Percentiles rank a stretch among this genome's conserved stretches.
Conservation (phyloP, 192 early-diverging fungal genomes). For the Rhizoclosmatium globosum region DNA sequence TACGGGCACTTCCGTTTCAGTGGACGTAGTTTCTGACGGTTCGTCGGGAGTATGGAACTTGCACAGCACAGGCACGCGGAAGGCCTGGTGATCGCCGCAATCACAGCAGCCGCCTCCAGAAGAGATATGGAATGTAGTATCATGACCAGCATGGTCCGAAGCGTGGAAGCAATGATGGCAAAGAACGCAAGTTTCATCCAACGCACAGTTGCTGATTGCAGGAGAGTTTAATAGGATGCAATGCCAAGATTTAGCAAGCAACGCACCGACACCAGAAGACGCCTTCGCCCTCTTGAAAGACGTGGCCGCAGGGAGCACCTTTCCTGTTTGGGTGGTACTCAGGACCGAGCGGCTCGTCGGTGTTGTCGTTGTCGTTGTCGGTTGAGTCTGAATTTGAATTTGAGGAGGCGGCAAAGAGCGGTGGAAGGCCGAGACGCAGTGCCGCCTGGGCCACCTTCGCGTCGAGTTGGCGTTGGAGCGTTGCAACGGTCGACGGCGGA, state of each 20-base stretch:
- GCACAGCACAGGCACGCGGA: constrained; percentile 87
- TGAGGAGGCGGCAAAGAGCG: constrained; percentile 1
- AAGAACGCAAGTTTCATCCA: constrained; percentile 97
- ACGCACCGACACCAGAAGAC: constrained; percentile 88
- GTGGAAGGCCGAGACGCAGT: background rate
- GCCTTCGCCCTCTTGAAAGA: constrained; percentile 91
- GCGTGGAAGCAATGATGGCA: constrained; percentile 94
- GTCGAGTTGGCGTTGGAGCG: background rate
- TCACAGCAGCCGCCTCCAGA: constrained; percentile 96
- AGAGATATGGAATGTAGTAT: constrained; percentile 88
- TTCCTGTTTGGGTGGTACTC: constrained; percentile 55
- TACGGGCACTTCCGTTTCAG: background rate
- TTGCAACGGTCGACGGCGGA: background rate
- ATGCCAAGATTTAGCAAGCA: background rate
- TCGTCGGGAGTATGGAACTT: constrained; percentile 73
- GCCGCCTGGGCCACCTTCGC: background rate
- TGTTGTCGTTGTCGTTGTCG: background rate
- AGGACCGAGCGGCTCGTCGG: background rate
- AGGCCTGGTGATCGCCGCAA: constrained; percentile 98
- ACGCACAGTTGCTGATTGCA: constrained; percentile 90
- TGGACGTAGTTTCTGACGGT: background rate
- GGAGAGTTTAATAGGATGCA: background rate
- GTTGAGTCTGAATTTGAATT: background rate
- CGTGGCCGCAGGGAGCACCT: constrained; percentile 91
- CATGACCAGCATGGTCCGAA: constrained; percentile 92